Evolutionary conservation across 805 yeast species (phyloP), one percentile per base, ranked within the genome.

Genomic region (Kodamaea restingae): DNA sequence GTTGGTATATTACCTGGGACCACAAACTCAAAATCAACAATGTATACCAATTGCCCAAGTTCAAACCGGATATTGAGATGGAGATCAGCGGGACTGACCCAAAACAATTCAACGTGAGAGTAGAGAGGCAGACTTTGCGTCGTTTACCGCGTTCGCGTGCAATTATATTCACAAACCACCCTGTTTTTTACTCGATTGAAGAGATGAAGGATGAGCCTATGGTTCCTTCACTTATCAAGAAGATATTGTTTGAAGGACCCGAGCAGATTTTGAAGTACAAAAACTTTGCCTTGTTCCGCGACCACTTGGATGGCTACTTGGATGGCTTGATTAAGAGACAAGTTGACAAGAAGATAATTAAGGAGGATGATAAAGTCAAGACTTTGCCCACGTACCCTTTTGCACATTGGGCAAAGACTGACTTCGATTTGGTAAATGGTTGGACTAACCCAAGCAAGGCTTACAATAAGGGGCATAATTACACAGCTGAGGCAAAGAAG

Each of bases 161-260:
- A 2, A 77, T 82, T 43, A 77, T 82, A 36, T 82, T 82, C 65
- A 79, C 88, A 18, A 82, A 82, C 54, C 90, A 82, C 54, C 90
- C 88, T 4, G 69, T 81, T n/a, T 84, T 81, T 54, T 84, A 84
- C 58, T 75, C 84, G 2, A 77, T 84, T 30, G 90, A 84, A 28
- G 91, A 85, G 41, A 76, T 80, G 63, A 84, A 81, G 49, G 95
- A 86, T 15, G 95, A 83, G 46, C 78, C 86, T 1, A 58, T 87
- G 41, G 82, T 90, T 35, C 82, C 95, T 3, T 83, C 95, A 2
- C 84, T 82, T 35, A 56, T 82, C 35, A 73, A 74, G 52, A 81
- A 79, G 49, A 77, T 80, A 36, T 62, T 82, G 24, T 75, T 62
- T 45, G 87, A 81, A 55, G 87, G 78, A 0, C 87, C 88, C 7